Conservation (phyloP, 805 yeast species). For the Blastobotrys americana region DNA sequence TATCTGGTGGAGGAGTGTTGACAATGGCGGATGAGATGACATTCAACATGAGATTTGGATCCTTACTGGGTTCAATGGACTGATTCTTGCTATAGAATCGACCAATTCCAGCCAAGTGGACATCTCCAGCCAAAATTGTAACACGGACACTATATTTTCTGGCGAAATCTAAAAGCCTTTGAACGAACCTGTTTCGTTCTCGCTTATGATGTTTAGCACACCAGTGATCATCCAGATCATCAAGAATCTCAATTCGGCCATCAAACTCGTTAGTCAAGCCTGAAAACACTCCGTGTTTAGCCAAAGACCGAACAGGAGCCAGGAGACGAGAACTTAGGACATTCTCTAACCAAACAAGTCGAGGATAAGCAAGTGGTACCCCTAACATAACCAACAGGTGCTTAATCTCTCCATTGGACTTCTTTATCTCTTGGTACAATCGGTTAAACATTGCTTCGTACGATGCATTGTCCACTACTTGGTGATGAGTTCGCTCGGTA, state of each 20-base stretch:
- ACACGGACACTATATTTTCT: constrained; percentile 58
- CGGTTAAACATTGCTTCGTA: constrained; percentile 59
- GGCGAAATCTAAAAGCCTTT: constrained; percentile 58
- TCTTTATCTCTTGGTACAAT: constrained; percentile 45
- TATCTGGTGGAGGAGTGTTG: constrained; percentile 88
- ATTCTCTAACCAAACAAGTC: constrained; percentile 85
- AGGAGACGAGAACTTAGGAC: constrained; percentile 50
- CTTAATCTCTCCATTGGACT: constrained; percentile 48
- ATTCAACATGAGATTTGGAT: constrained; percentile 61
- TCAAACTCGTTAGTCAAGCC: constrained; percentile 88
- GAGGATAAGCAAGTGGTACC: constrained; percentile 91
- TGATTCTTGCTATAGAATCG: constrained; percentile 52
- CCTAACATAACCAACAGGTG: constrained; percentile 83
- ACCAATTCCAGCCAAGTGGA: constrained; percentile 81
- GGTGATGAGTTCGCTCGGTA: constrained; percentile 68
- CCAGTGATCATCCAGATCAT: constrained; percentile 96
- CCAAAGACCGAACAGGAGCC: constrained; percentile 54
- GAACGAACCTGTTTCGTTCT: constrained; percentile 70
- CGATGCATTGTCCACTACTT: constrained; percentile 47
- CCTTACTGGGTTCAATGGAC: constrained; percentile 52
- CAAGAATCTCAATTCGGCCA: constrained; percentile 84
- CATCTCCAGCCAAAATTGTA: constrained; percentile 88
- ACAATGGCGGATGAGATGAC: constrained; percentile 85
- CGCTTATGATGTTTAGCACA: constrained; percentile 78
- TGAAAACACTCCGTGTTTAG: constrained; percentile 41